Evolutionary conservation across 2,329 filamentous ascomycete species (phyloP).

Genomic region (Fusarium neocosmosporiellum): DNA sequence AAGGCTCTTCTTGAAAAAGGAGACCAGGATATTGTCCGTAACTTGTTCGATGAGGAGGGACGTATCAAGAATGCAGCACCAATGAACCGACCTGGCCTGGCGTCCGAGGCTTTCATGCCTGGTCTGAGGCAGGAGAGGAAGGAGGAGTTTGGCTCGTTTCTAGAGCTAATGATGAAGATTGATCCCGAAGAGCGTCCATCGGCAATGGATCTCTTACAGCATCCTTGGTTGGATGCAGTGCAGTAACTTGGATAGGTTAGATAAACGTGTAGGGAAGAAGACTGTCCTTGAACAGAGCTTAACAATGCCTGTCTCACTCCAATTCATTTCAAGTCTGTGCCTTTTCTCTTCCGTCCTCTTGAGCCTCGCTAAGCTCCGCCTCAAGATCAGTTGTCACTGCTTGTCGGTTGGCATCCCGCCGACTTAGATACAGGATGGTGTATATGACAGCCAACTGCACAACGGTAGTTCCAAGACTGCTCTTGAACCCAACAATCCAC

Average conservation of each 20-base stretch:
- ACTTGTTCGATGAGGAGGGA: slow-evolving; percentile 20
- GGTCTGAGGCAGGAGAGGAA: slow-evolving; percentile 12
- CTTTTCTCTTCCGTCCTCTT: neutral
- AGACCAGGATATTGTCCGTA: slow-evolving; percentile 6
- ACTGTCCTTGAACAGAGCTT: neutral
- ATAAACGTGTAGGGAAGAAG: neutral
- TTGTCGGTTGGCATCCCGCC: neutral
- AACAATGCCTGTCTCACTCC: neutral
- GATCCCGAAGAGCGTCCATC: slow-evolving; percentile 21
- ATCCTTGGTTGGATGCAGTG: slow-evolving; percentile 27
- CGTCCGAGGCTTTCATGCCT: slow-evolving; percentile 11
- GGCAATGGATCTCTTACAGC: slow-evolving; percentile 7
- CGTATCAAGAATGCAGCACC: neutral
- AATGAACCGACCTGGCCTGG: neutral
- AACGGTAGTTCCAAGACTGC: slow-evolving; percentile 48
- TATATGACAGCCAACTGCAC: slow-evolving; percentile 46
- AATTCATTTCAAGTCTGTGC: neutral
- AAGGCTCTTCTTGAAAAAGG: slow-evolving; percentile 18
- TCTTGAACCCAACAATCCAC: slow-evolving; percentile 46
- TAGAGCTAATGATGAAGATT: slow-evolving; percentile 27
- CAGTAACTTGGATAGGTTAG: neutral
- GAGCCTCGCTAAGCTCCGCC: neutral
- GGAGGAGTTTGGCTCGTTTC: slow-evolving; percentile 27
- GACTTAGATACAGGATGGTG: slow-evolving; percentile 30
- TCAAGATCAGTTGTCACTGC: neutral